Evolutionary conservation across 2,329 filamentous ascomycete genomes (phyloP), one percentile per base, ranked within the genome.

Genomic region (Colletotrichum musae): DNA sequence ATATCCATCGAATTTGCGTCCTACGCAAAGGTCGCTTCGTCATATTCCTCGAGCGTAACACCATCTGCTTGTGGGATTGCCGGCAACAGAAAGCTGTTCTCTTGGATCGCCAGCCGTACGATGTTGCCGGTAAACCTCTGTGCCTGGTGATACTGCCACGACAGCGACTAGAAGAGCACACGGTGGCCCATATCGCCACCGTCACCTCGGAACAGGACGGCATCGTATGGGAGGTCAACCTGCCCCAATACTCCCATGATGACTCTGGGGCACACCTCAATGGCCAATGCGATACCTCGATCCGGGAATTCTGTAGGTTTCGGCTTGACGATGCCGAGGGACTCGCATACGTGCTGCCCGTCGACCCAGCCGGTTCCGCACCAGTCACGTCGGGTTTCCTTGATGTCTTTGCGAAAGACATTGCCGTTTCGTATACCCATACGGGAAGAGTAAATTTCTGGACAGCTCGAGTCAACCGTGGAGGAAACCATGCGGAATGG

Each of bases 361-460:
- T 97, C 54, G 95, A 97, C 75, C 94, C 94, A 58, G 94, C 94
- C 1, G 95, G 94, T 1, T 90, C 92, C 12, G 84, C 88, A 47
- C 88, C 91, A 1, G 86, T 91, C 3, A 88, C 90, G 12, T 93
- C 93, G 4, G 93, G 92, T 0, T 97, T 94, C 71, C 86, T 97
- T 39, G 94, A 97, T 78, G 89, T 93, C 0, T 97, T 97, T 78
- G 93, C 94, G 12, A 90, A 92, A 47, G 94, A 97, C 76, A 90
- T 97, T 58, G 94, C 94, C 13, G 90, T 97, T 28, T 96, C 94
- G 1, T 97, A 96, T 77, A 95, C 93, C 0, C 85, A 88, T 24
- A 87, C 86, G 10, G 95, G 94, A 0, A 83, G 91, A 6, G 87
- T 97, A 51, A 90, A 92, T 70, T 95, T 95, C 47, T 97, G 94